Evolutionary conservation across 1,284 basidiomycete genomes (phyloP), one percentile per base, ranked within the genome.

Genomic region (Microbotryum violaceum): DNA sequence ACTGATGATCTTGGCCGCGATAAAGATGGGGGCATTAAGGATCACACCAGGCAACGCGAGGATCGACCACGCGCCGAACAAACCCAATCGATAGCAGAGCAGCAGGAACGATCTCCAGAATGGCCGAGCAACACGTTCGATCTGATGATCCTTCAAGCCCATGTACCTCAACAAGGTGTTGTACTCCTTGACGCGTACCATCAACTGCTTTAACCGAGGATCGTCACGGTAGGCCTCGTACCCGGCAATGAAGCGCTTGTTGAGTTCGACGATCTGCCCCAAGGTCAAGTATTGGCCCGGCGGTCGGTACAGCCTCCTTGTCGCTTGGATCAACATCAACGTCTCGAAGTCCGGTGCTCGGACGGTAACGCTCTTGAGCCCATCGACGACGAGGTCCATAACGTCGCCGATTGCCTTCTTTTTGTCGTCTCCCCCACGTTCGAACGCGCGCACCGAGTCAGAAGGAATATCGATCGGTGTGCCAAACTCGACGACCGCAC

Each of bases 331-430:
- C 69, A 88, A 92, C 92, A 97, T 96, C 60, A 99, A 81, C 2
- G 96, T 98, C 70, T 99, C 96, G 75, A 89, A 98, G 76, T 99
- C 96, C 1, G 96, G 92, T 10, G 94, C 91, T 59, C 93, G 82
- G 50, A 98, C 83, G 0, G 96, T 99, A 50, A 98, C 96, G 2
- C 91, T 93, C 78, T 97, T 97, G 70, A 99, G 79, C n/a, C 85
- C 89, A 73, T 97, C 90, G 72, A 96, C 97, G 62, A 97, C 88
- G 61, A 96, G 79, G 70, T 97, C 89, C 67, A 99, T 81, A 71
- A 97, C 84, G 74, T 89, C 88, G 10, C 85, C 82, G 51, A 94
- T 91, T 0, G 96, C 94, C 70, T 93, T 87, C 65, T 91, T 81
- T 78, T 98, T 99, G 72, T 87, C 83, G 33, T 80, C 77, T 8